Evolutionary conservation across 2,329 filamentous ascomycete species (phyloP).

Genomic region (Drechslera avenae): DNA sequence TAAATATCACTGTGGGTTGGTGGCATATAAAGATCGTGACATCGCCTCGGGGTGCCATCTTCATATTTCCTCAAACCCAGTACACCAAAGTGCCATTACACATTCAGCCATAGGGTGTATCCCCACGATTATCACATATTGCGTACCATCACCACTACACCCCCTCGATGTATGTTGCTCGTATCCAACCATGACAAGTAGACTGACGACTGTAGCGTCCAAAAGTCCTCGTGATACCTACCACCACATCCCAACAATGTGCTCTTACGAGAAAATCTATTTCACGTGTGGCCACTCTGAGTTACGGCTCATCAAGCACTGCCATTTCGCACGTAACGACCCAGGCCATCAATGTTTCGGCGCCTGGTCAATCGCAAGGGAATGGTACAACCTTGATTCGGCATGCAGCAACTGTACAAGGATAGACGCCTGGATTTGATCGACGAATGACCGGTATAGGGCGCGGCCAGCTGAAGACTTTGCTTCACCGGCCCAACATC

Average conservation of each 20-base stretch:
- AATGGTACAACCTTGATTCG: constrained; percentile 57
- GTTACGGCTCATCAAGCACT: constrained; percentile 68
- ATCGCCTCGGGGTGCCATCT: constrained; percentile 3
- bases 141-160: neutral
- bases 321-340: constrained; percentile 76
- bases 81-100: neutral
- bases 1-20: neutral
- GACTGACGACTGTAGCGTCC: constrained; percentile 2
- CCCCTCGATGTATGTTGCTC: neutral
- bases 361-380: constrained; percentile 66
- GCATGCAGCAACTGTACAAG: constrained; percentile 11
- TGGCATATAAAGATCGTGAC: constrained; percentile 17
- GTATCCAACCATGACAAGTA: neutral
- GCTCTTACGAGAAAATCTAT: constrained; percentile 71
- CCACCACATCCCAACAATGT: constrained; percentile 56
- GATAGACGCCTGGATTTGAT: neutral
- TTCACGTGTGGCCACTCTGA: constrained; percentile 68
- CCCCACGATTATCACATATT: neutral
- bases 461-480: neutral
- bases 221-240: neutral
- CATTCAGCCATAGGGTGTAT: neutral
- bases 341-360: constrained; percentile 70
- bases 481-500: too few species aligned
- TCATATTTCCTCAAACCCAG: constrained; percentile 8
- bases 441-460: neutral